These are phyloP conservation scores for Colletotrichum kahawae DNA, from an alignment of 2,329 filamentous ascomycete genomes.

Conservation along the genomic window DNA sequence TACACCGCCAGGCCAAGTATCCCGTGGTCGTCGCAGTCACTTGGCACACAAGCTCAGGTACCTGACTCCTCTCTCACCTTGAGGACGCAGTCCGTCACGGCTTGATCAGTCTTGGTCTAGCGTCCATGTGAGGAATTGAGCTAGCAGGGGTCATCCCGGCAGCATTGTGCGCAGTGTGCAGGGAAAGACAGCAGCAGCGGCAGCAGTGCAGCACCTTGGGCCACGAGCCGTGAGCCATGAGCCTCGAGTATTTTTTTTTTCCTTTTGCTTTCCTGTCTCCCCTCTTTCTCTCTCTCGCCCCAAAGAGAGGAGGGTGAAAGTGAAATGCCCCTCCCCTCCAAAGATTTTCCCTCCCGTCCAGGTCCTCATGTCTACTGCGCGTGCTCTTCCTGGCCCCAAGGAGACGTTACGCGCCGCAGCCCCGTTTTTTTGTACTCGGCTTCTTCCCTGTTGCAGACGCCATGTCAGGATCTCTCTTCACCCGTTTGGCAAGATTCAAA, in stretches of 20 bases:
- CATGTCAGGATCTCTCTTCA: not conserved
- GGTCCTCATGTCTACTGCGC: not conserved
- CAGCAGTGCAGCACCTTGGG: not conserved
- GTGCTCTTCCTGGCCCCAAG: not conserved
- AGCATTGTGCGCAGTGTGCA: not conserved
- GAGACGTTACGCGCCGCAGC: not conserved
- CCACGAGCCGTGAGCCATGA: not conserved
- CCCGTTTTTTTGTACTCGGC: not conserved
- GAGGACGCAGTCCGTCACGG: constrained; percentile 9
- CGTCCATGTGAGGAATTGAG: constrained; percentile 24
- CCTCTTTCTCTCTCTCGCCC: not conserved
- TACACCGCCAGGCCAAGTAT: constrained; percentile 9
- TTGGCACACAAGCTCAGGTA: constrained; percentile 14
- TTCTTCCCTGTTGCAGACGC: not conserved
- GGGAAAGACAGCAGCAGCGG: not conserved
- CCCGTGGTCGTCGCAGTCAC: not conserved
- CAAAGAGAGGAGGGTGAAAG: not conserved
- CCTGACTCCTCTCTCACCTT: constrained; percentile 6
- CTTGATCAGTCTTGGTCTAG: constrained; percentile 8
- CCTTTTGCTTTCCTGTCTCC: not conserved
- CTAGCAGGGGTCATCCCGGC: constrained; percentile 32
- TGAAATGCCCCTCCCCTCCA: not conserved
- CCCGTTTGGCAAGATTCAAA: not conserved
- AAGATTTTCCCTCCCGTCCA: not conserved
- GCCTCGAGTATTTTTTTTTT: not conserved